Base-by-base conservation (phyloP, 2,329 filamentous ascomycete species). In the Cercospora sp. region DNA sequence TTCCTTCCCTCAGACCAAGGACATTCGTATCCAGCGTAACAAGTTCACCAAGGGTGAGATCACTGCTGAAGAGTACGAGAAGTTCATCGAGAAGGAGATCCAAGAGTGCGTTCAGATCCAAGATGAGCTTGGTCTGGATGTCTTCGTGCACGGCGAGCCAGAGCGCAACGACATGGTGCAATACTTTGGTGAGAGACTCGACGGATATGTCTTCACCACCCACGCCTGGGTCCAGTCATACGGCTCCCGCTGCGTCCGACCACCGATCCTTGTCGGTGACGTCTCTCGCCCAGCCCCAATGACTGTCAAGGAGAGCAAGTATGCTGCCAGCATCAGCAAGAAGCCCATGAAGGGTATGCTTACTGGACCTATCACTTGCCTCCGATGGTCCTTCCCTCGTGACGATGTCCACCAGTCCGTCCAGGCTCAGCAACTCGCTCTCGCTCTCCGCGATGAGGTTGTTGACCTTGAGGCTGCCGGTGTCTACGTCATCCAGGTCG, bases 341-440 rank as follows among this genome's bases (percentile, higher is more conserved):
- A 98, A 97, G 89, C 94, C 95, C 84, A 98, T 99, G 95, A 99
- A 99, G 92, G 95, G 95, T 82, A 99, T 99, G 95, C 90, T 99
- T 81, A 99, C 95, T 83, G 95, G 95, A 70, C 95, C 95, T 77
- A 96, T 99, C 85, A 99, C 95, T 79, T 99, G 95, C 86, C 87
- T 99, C 78, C 91, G 95, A 83, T 99, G 95, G 95, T 99, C 95
- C 71, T 99, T 98, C 92, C 95, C 95, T 78, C 95, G 95, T 92
- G 94, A 97, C 81, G 95, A 99, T 80, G 92, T 99, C 72, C 95
- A 99, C 88, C 95, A 99, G 88, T 97, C 94, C 69, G 90, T 98
- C 78, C 95, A 99, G 87, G 95, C 95, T 80, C 91, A 97, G 87
- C 95, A 99, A 88, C 92, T 99, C 78, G 95, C 94, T 82, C 91